These are phyloP conservation scores for Petunia secreta DNA, from an alignment of 257 asterid genomes.

Conservation along the genomic window DNA sequence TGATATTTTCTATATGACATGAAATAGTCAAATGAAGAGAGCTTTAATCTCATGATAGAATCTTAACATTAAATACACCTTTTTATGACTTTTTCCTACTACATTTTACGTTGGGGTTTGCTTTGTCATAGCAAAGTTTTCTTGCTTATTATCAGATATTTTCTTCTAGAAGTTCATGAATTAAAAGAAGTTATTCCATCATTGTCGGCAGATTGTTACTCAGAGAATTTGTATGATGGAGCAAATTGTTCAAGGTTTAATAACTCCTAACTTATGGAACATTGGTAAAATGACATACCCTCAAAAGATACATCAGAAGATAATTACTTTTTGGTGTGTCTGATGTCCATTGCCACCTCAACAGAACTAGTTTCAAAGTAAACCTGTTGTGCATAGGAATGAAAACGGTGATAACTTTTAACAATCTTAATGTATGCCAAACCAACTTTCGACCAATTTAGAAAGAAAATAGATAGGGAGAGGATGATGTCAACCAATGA, in stretches of 20 bases:
- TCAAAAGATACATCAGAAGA: conserved; percentile 72
- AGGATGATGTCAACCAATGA: no score
- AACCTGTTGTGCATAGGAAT: no score
- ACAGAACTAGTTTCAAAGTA: no score
- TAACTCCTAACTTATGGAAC: not conserved
- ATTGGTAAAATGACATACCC: conserved; percentile 51
- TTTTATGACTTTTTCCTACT: not conserved
- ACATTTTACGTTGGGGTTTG: not conserved
- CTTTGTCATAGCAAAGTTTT: not conserved
- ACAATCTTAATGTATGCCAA: no score
- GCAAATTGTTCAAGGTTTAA: not conserved
- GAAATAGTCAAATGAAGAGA: not conserved
- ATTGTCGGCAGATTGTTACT: not conserved
- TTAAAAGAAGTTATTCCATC: not conserved
- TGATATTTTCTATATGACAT: not conserved
- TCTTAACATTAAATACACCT: not conserved
- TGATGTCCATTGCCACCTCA: no score
- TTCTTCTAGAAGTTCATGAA: not conserved
- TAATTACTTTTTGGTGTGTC: no score
- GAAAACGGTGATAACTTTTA: no score
- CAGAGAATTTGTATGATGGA: no score
- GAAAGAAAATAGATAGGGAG: no score
- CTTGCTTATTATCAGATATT: not conserved
- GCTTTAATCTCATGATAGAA: not conserved
- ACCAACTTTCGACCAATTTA: no score